Base-by-base conservation (phyloP, 2,329 filamentous ascomycete species). In the Fonsecaea nubica region DNA sequence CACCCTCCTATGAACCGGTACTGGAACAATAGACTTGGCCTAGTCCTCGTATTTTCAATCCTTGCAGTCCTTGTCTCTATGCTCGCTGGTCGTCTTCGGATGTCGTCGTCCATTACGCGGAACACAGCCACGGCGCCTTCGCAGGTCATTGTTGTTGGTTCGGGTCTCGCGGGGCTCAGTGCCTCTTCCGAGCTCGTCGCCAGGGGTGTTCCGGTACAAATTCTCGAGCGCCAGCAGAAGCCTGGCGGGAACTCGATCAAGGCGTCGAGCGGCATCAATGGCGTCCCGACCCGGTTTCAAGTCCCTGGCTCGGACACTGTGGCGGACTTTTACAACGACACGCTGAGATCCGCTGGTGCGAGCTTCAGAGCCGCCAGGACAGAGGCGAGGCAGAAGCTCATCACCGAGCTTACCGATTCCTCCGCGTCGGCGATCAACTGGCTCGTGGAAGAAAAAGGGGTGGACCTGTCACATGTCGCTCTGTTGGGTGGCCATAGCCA, bases 191-290 rank as follows among this genome's bases (percentile, higher is more conserved):
- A 86, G 66, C 83, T 89, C 6, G 77, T 89, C 4, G 76, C 80
- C 3, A 80, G 82, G 12, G 82, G 83, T 45, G 80, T 85, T 1
- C 76, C 81, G 0, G 87, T 90, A 0, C 79, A 80, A 36, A 80
- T 90, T 58, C 80, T 90, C 12, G 88, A 90, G 65, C 84, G 86
- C 21, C 82, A 83, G 0, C 73, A 82, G 2, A 88, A 87, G 72
- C 85, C 87, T 0, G 87, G 87, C 40, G 87, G 87, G 1, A 89
- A 90, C 72, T 86, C 83, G 72, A 88, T 90, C 76, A 90, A 90
- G 76, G 87, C 87, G 0, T 89, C 87, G 0, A 89, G 87, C 0
- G 87, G 87, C 0, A 90, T 90, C 75, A 89, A 89, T 69, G 87
- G 86, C 6, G 86, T 86, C 0, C 82, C 82, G 0, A 89, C 87